Conservation (phyloP, 495 filamentous ascomycete genomes). For the Tetracladium setigerum region DNA sequence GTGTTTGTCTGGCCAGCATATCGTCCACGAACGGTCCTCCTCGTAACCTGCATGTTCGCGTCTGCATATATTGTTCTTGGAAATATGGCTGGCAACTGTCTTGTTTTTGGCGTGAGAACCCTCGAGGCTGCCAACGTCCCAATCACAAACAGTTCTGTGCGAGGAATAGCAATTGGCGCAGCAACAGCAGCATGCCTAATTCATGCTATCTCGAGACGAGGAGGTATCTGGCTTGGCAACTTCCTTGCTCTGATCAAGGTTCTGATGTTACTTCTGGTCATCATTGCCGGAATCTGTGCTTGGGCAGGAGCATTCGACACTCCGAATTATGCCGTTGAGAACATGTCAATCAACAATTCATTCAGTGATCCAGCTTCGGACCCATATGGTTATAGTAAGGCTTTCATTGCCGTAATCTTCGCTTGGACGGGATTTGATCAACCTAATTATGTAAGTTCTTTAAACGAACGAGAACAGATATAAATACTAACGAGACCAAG, state of each 20-base stretch:
- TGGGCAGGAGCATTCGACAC: constrained; percentile 14
- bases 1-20: constrained; percentile 30
- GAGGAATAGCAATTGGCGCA: constrained; percentile 35
- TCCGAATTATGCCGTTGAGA: not conserved
- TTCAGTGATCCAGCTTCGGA: constrained; percentile 6
- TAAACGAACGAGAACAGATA: not conserved
- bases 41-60: constrained; percentile 37
- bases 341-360: constrained; percentile 14
- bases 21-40: constrained; percentile 17
- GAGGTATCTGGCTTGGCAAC: constrained; percentile 44
- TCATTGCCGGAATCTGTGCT: constrained; percentile 27
- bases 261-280: constrained; percentile 32
- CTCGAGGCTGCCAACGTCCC: constrained; percentile 1
- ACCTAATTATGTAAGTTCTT: constrained; percentile 8
- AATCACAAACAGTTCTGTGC: constrained; percentile 19
- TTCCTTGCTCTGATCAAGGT: constrained; percentile 41
- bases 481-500: constrained; percentile 8
- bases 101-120: constrained; percentile 27
- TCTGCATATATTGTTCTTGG: constrained; percentile 40
- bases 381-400: constrained; percentile 5
- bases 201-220: constrained; percentile 37
- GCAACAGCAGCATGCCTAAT: constrained; percentile 36
- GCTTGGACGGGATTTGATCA: constrained; percentile 11
- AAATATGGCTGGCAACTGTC: constrained; percentile 40
- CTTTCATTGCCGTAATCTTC: constrained; percentile 11